A percentile compares a stretch with the other conserved stretches of the same genome.
Conservation (phyloP, 176 grass and related monocot genomes). For the Triticum timopheevii region DNA sequence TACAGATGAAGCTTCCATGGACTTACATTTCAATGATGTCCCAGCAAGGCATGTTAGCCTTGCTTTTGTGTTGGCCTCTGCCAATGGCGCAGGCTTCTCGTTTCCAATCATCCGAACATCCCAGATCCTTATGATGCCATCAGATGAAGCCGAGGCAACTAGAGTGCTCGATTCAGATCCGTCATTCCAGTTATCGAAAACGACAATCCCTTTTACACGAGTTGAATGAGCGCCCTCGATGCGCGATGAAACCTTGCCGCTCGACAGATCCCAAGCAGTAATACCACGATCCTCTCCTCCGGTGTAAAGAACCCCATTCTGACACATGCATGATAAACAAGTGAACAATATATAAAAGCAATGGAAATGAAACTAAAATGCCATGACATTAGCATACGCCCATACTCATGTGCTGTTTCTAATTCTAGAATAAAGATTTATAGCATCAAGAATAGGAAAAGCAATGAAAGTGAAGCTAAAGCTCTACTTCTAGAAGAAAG, state of each 20-base stretch:
- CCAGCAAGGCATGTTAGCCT: constrained; percentile 91
- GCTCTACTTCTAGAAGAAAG: background rate
- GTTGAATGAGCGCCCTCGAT: constrained; percentile 73
- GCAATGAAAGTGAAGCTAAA: too few species aligned
- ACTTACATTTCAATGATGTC: constrained; percentile 86
- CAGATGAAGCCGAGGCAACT: constrained; percentile 82
- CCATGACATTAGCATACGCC: background rate
- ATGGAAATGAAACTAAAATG: background rate
- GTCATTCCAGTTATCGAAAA: constrained; percentile 44
- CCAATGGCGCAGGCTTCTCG: constrained; percentile 63
- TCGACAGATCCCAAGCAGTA: constrained; percentile 78
- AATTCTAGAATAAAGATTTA: background rate
- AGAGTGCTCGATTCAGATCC: constrained; percentile 53
- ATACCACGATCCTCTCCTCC: constrained; percentile 80
- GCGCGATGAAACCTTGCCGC: constrained; percentile 63
- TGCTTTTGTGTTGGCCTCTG: constrained; percentile 86
- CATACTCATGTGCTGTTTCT: background rate
- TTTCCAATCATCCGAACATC: constrained; percentile 63
- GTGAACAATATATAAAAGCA: background rate
- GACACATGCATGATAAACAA: constrained; percentile 15
- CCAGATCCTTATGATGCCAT: constrained; percentile 89
- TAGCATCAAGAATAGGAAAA: background rate
- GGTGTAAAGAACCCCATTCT: constrained; percentile 73
- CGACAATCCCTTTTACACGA: constrained; percentile 79
- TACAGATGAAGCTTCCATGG: background rate